Percentiles rank a stretch among this genome's conserved stretches.
These are phyloP conservation scores for Excoecaria agallocha DNA, from an alignment of 345 rosid species.

Conservation along the genomic window DNA sequence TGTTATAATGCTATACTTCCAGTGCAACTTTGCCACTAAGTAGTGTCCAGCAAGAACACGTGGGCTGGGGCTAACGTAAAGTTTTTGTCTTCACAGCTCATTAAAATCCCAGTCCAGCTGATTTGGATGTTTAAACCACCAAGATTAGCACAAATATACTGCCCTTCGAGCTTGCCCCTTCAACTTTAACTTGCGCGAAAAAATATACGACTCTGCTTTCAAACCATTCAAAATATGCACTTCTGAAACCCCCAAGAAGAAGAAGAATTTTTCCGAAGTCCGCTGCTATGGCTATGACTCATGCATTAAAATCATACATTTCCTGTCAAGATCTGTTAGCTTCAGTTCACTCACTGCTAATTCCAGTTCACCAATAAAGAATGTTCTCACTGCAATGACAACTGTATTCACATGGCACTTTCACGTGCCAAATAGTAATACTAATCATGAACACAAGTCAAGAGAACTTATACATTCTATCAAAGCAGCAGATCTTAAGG, in stretches of 20 bases:
- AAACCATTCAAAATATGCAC: background rate
- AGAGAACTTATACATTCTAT: background rate
- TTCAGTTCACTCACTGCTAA: background rate
- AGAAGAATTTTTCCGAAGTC: too few relatives aligned
- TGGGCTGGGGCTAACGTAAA: too few relatives aligned
- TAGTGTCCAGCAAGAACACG: too few relatives aligned
- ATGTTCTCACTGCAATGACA: background rate
- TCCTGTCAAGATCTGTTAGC: background rate
- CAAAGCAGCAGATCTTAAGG: background rate
- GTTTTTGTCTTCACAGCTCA: too few relatives aligned
- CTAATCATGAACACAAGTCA: background rate
- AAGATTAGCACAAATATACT: too few relatives aligned
- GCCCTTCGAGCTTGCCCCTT: too few relatives aligned
- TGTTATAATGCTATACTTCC: too few relatives aligned
- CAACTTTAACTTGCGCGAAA: too few relatives aligned
- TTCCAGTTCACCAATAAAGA: background rate
- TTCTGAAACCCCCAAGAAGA: background rate
- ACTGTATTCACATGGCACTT: background rate
- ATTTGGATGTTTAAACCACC: too few relatives aligned
- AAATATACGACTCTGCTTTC: too few relatives aligned
- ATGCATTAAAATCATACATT: background rate
- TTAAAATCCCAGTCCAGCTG: too few relatives aligned
- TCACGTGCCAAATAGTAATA: background rate
- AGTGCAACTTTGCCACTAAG: too few relatives aligned
- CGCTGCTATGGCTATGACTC: background rate